Evolutionary conservation across 805 yeast species (phyloP).

Genomic region (Nakazawaea ernobii): DNA sequence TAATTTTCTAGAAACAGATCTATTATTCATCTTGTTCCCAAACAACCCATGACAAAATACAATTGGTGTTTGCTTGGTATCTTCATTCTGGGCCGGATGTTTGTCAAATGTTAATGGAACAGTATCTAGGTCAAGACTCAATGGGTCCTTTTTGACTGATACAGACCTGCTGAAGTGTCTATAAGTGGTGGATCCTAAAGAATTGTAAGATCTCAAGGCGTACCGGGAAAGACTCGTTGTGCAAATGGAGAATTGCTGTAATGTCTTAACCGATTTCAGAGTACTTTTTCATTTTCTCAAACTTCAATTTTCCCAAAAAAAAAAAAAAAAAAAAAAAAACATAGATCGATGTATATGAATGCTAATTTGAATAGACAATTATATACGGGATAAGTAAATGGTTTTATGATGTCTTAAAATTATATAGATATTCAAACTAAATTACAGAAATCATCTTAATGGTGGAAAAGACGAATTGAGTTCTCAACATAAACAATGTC

Average conservation of each 20-base stretch:
- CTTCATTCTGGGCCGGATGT: slow-evolving; percentile 4
- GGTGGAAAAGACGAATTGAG: slow-evolving; percentile 97
- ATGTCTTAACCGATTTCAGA: too few relatives aligned
- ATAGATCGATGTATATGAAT: too few relatives aligned
- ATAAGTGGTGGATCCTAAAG: too few relatives aligned
- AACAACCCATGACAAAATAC: slow-evolving; percentile 84
- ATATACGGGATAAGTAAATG: too few relatives aligned
- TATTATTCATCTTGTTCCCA: slow-evolving; percentile 76
- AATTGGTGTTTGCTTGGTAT: slow-evolving; percentile 42
- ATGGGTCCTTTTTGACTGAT: not conserved
- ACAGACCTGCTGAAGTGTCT: too few relatives aligned
- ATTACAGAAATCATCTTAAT: slow-evolving; percentile 34
- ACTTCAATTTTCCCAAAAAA: too few relatives aligned
- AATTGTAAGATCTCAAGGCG: too few relatives aligned
- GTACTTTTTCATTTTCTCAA: too few relatives aligned
- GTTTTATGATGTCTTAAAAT: not conserved
- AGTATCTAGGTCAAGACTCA: slow-evolving; percentile 9
- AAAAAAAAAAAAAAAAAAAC: too few relatives aligned
- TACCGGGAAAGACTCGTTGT: too few relatives aligned
- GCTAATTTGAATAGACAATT: too few relatives aligned
- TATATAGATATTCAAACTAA: not conserved
- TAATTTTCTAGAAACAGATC: slow-evolving; percentile 66
- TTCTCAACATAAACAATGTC: slow-evolving; percentile 92
- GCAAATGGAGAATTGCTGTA: too few relatives aligned
- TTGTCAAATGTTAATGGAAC: slow-evolving; percentile 14